A percentile compares a stretch with the other conserved stretches of the same genome.
Evolutionary conservation across 495 filamentous ascomycete genomes (phyloP).

Genomic region (Talaromyces thailandensis): DNA sequence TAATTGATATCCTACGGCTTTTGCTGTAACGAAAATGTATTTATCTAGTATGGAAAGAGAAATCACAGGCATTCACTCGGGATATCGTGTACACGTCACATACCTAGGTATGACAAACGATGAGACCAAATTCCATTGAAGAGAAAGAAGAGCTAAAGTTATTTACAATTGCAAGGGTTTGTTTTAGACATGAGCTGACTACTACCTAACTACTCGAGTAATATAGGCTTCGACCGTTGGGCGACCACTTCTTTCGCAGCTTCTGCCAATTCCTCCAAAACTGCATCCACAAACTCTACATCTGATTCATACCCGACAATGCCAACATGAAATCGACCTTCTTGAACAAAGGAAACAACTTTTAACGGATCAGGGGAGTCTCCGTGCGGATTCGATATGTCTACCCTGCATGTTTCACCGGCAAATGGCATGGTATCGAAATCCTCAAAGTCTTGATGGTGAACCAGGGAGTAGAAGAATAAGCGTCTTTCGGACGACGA

Average conservation of each 20-base stretch:
- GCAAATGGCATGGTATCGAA: conserved; percentile 35
- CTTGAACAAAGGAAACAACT: conserved; percentile 27
- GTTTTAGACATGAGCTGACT: no score
- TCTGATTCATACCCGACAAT: conserved; percentile 26
- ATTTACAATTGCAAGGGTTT: no score
- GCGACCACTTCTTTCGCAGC: conserved; percentile 16
- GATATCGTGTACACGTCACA: no score
- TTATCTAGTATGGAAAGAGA: no score
- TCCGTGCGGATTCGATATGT: conserved; percentile 28
- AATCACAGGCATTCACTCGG: no score
- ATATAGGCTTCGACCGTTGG: conserved; percentile 2
- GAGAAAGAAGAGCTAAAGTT: no score
- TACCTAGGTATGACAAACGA: no score
- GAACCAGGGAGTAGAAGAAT: conserved; percentile 23
- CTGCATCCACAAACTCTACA: conserved; percentile 15
- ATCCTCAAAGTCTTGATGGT: conserved; percentile 22
- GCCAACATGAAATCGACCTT: conserved; percentile 23
- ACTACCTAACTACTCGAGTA: no score
- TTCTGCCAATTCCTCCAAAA: conserved; percentile 20
- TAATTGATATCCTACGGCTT: no score
- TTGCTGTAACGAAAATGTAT: no score
- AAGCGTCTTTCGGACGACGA: not conserved
- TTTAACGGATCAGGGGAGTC: conserved; percentile 29
- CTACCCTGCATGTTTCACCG: conserved; percentile 20
- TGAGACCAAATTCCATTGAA: no score